Base-by-base conservation (phyloP, 73 alveolate genomes). In the Uronychia binucleata region DNA sequence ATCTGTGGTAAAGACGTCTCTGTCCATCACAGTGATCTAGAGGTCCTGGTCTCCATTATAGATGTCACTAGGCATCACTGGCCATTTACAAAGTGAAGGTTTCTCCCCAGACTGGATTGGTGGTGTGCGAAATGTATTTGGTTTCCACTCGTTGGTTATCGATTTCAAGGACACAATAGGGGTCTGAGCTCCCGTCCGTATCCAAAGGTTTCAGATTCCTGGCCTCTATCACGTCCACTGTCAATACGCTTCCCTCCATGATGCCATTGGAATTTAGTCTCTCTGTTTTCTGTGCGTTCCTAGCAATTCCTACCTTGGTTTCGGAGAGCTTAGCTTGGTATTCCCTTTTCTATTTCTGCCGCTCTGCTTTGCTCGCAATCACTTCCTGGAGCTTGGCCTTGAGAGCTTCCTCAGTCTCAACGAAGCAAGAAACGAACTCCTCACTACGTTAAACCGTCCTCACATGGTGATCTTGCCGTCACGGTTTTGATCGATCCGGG, bases 91-190 rank as follows among this genome's bases (percentile, higher is more conserved):
- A 90, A 11, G 95, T 84, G 78, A 93, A 93, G 0, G 88, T 90
- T 86, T 93, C 96, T 78, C 86, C 88, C 97, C 97, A 93, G 8
- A 81, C 88, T 59, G 97, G 97, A 79, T 81, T 86, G 1, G 85
- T 85, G 58, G 81, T 76, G 59, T 76, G 78, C n/a, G 31, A 76
- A 1, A 90, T 79, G 28, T 85, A 80, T 74, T 82, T 93, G 1
- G 97, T 93, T 67, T 82, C 86, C 0, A 78, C 85, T 33, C 80
- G 75, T 57, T 90, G 87, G 14, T 83, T 82, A 30, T 90, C 97
- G 33, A 87, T 84, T 25, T 88, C 88, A 28, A 93, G 57, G 26
- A 93, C 80, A 0, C 80, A 89, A 59, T 90, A 90, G 0, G 97
- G 97, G 77, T 93, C 97, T 27, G 95, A 85, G 28, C 88, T 32